phyloP scores from a whole-genome alignment of 2,329 filamentous ascomycete species.

The Mycocentrospora acerina region DNA sequence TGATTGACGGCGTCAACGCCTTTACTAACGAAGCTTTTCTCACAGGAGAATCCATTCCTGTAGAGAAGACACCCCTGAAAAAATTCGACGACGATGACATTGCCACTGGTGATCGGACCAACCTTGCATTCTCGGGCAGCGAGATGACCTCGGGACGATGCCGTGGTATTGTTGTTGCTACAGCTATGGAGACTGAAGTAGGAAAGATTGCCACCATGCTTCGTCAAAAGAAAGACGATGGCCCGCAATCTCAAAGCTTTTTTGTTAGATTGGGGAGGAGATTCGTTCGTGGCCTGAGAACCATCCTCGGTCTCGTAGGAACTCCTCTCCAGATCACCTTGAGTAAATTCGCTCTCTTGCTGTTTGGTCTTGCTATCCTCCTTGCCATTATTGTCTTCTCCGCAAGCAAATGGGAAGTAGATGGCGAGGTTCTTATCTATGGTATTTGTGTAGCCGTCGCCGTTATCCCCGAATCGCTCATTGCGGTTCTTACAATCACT shows the following conservation, averaged over 20 bases:
- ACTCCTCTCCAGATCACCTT: slow-evolving; percentile 84
- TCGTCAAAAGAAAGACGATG: slow-evolving; percentile 60
- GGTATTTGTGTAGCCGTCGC: slow-evolving; percentile 51
- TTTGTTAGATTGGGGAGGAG: slow-evolving; percentile 24
- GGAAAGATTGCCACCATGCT: slow-evolving; percentile 73
- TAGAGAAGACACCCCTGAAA: slow-evolving; percentile 63
- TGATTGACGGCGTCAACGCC: slow-evolving; percentile 68
- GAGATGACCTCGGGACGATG: slow-evolving; percentile 72
- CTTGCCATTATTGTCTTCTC: slow-evolving; percentile 70
- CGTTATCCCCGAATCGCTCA: slow-evolving; percentile 55
- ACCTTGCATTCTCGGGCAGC: slow-evolving; percentile 71
- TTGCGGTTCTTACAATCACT: slow-evolving; percentile 68
- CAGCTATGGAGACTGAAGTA: slow-evolving; percentile 74
- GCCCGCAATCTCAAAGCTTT: slow-evolving; percentile 51
- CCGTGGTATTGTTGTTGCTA: slow-evolving; percentile 67
- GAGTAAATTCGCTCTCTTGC: slow-evolving; percentile 78
- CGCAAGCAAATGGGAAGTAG: slow-evolving; percentile 54
- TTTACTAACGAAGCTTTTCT: slow-evolving; percentile 75
- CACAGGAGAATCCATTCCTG: slow-evolving; percentile 71
- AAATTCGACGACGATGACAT: slow-evolving; percentile 55
- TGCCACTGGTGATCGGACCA: slow-evolving; percentile 65
- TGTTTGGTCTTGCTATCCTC: slow-evolving; percentile 73
- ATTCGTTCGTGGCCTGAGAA: slow-evolving; percentile 44
- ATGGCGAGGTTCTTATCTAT: slow-evolving; percentile 50
- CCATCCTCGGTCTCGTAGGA: slow-evolving; percentile 68